Evolutionary conservation across 2,329 filamentous ascomycete genomes (phyloP).

Genomic region (Fusarium armeniacum): DNA sequence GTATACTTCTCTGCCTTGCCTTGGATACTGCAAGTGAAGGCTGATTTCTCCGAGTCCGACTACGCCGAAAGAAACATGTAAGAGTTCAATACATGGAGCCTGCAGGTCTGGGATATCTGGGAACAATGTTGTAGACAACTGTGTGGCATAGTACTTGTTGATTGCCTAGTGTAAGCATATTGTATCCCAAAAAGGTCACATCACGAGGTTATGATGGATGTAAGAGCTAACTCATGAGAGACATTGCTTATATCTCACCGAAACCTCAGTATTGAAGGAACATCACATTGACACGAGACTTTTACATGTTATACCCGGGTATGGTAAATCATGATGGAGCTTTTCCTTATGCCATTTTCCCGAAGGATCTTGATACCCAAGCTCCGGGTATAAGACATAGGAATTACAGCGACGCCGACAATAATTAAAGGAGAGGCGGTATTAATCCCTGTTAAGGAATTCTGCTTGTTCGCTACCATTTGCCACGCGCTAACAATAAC

Average conservation of each 20-base stretch:
- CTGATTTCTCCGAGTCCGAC: fast-evolving
- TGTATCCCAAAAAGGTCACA: not conserved
- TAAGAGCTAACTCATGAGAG: not conserved
- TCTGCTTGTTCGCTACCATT: not conserved
- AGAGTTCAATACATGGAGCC: no score
- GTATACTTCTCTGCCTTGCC: not conserved
- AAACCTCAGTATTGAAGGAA: not conserved
- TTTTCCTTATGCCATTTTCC: not conserved
- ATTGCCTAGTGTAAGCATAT: not conserved
- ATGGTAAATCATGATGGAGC: fast-evolving
- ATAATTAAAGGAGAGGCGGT: not conserved
- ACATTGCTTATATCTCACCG: not conserved
- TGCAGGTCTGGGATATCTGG: not conserved
- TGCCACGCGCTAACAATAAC: not conserved
- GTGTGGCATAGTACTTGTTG: not conserved
- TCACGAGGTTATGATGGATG: not conserved
- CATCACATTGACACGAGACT: not conserved
- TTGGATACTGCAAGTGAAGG: not conserved
- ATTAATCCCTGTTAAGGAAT: not conserved
- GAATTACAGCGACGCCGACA: not conserved
- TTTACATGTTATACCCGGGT: no score
- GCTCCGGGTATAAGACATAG: not conserved
- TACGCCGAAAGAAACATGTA: not conserved
- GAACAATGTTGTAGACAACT: not conserved
- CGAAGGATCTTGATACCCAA: not conserved